A percentile compares a stretch with the other conserved stretches of the same genome.
Conservation (phyloP, 1,284 basidiomycete species). For the Microbotryum lychnidis-dioicae region DNA sequence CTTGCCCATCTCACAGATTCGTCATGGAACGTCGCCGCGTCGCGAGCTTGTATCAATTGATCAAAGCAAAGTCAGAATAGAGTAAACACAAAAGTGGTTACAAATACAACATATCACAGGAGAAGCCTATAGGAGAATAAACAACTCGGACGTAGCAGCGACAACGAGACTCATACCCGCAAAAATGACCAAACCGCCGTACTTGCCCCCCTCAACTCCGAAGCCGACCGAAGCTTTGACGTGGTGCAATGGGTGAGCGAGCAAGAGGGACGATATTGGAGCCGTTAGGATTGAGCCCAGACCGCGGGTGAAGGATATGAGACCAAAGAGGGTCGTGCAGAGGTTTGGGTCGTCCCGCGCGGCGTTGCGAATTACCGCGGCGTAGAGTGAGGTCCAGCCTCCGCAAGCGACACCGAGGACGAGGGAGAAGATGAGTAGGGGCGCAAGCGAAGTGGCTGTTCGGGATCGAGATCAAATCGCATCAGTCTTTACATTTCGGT, state of each 20-base stretch:
- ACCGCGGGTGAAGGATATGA: conserved; percentile 42
- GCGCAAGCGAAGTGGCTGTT: conserved; percentile 38
- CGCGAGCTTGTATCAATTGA: no score
- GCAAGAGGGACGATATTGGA: conserved; percentile 43
- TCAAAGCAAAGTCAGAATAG: no score
- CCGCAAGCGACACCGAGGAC: conserved; percentile 42
- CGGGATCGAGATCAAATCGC: no score
- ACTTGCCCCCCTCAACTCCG: conserved; percentile 11
- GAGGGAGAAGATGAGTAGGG: conserved; percentile 40
- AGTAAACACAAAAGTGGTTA: no score
- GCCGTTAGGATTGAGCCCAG: conserved; percentile 46
- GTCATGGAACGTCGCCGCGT: no score
- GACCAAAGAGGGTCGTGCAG: conserved; percentile 41
- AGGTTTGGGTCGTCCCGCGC: conserved; percentile 43
- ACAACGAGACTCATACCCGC: conserved; percentile 4
- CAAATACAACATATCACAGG: background rate
- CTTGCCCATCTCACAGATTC: no score
- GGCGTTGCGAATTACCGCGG: conserved; percentile 38
- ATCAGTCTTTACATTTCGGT: background rate
- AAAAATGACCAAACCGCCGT: conserved; percentile 13
- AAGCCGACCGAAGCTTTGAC: conserved; percentile 2
- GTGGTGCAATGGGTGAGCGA: conserved; percentile 6
- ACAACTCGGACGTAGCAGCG: conserved; percentile 9
- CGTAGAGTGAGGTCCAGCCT: conserved; percentile 43
- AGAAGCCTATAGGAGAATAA: background rate